Evolutionary conservation across 2,329 filamentous ascomycete species (phyloP), one percentile per base, ranked within the genome.

Genomic region (Diaporthe caulivora): DNA sequence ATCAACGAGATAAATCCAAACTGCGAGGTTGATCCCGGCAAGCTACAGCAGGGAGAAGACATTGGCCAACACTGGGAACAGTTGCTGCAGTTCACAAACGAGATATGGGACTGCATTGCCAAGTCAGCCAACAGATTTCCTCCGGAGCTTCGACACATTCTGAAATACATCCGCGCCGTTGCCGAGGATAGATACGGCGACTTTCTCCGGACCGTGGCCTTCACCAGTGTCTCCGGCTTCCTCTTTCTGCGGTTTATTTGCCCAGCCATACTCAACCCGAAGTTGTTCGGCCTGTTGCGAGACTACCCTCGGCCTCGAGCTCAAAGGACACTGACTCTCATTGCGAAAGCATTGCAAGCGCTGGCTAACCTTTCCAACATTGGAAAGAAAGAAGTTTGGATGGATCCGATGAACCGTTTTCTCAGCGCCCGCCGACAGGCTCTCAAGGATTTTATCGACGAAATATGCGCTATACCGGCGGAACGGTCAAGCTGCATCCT

Each of bases 401-500:
- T 98, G 95, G 95, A 98, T 83, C 95, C 95, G 0, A 98, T 98
- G 96, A 98, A 98, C 80, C 90, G 90, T 55, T 98, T 98, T 78
- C 85, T 98, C 49, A 88, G 87, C 11, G 87, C 90, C 1, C 92
- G 97, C 79, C 91, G 95, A 26, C 89, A 92, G 78, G 90, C 93
- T 51, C 95, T 98, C 82, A 97, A 95, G 81, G 89, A 92, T 60
- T 98, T 95, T 78, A 93, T 98, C 74, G 95, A 98, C 80, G 88
- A 91, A 40, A 90, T 98, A 60, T 98, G 96, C 84, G 91, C 92
- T 11, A 94, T 98, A 70, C 92, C 94, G 1, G 90, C 92, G 3
- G 92, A 95, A 60, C 88, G 90, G 64, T 88, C 87, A n/a, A 85
- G 88, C 57, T 86, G 90, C 51, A 86, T 90, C 11, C 88, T 95